Evolutionary conservation across 176 grass and related monocot species (phyloP).

Genomic region (Raddia distichophylla): DNA sequence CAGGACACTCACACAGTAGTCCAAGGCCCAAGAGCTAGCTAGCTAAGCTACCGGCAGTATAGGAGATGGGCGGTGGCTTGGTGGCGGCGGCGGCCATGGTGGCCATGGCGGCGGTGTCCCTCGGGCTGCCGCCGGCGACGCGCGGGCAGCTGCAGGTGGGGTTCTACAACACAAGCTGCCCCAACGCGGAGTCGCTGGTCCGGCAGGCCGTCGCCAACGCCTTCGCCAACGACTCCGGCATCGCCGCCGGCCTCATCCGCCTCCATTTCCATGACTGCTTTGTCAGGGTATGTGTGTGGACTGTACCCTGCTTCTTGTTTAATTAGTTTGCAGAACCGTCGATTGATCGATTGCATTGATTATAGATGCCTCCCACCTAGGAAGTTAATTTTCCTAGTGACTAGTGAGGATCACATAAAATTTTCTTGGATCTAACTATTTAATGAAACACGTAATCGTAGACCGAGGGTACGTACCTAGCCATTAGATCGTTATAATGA

Average conservation of each 20-base stretch:
- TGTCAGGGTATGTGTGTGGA: conserved; percentile 46
- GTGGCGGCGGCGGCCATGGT: conserved; percentile 15
- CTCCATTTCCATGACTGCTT: conserved; percentile 86
- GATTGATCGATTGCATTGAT: too few relatives aligned
- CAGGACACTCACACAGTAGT: neutral
- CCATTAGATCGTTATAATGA: too few relatives aligned
- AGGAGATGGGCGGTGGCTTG: too few relatives aligned
- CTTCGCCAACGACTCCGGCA: conserved; percentile 64
- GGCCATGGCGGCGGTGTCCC: neutral
- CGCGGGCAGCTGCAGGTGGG: conserved; percentile 53
- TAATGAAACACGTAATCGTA: too few relatives aligned
- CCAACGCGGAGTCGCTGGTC: conserved; percentile 65
- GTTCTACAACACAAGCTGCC: conserved; percentile 73
- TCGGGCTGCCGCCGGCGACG: conserved; percentile 37
- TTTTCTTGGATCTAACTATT: too few relatives aligned
- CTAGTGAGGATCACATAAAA: too few relatives aligned
- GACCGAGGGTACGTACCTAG: too few relatives aligned
- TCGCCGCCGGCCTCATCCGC: conserved; percentile 73
- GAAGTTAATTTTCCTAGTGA: too few relatives aligned
- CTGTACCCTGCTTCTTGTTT: neutral
- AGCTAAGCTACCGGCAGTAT: too few relatives aligned
- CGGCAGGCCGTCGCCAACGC: conserved; percentile 54
- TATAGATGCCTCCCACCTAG: too few relatives aligned
- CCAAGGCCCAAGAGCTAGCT: too few relatives aligned
- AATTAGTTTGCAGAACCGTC: too few relatives aligned